Conservation (phyloP, 352 stramenopile genomes). For the Plasmopara viticola region DNA sequence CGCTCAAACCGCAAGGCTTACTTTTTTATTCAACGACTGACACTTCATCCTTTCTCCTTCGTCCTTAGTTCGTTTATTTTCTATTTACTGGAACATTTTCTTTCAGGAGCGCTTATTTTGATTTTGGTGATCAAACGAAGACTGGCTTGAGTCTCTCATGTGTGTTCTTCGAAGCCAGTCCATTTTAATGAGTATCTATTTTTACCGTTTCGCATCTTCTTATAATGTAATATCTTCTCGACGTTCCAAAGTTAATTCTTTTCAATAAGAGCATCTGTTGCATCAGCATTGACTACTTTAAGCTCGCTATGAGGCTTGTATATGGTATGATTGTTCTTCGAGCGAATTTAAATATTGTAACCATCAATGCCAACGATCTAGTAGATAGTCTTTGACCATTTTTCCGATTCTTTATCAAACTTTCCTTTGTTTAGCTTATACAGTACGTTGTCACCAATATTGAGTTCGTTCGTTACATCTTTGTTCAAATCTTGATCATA, state of each 20-base stretch:
- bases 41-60: no score
- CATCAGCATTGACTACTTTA: not conserved
- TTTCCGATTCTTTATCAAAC: not conserved
- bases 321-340: not conserved
- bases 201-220: not conserved
- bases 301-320: not conserved
- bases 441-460: not conserved
- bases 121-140: slow-evolving; percentile 1
- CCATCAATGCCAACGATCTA: not conserved
- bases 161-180: not conserved
- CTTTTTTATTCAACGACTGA: no score
- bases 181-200: not conserved
- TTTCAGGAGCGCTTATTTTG: no score
- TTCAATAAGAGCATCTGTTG: not conserved
- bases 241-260: not conserved
- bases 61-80: no score
- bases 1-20: no score
- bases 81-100: no score
- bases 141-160: not conserved
- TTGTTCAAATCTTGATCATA: not conserved
- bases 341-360: not conserved
- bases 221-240: not conserved
- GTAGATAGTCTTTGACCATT: not conserved
- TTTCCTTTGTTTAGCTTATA: not conserved
- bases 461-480: not conserved